Conservation (phyloP, 2,329 filamentous ascomycete species). For the Aureobasidium sp. region DNA sequence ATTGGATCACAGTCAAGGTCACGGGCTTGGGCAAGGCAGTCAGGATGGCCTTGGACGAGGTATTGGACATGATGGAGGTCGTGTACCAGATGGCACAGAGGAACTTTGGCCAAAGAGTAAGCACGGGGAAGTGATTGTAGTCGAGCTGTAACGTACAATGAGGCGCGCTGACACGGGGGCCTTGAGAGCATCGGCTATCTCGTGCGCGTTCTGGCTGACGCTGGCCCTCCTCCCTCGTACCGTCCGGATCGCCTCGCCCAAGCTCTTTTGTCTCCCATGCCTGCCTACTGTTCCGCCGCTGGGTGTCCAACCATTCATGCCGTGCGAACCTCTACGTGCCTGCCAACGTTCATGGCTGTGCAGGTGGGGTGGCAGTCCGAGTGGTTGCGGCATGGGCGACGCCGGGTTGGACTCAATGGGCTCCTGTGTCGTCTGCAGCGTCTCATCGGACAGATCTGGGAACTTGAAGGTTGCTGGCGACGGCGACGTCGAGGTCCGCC, state of each 20-base stretch:
- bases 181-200: slow-evolving; percentile 82
- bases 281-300: slow-evolving; percentile 34
- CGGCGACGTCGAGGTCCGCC: slow-evolving; percentile 15
- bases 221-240: slow-evolving; percentile 76
- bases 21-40: slow-evolving; percentile 85
- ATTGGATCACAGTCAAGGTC: slow-evolving; percentile 87
- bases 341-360: slow-evolving; percentile 51
- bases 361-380: slow-evolving; percentile 25
- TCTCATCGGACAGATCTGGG: slow-evolving; percentile 35
- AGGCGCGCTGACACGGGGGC: slow-evolving; percentile 84
- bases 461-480: slow-evolving; percentile 32
- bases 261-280: slow-evolving; percentile 73
- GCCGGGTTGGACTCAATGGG: slow-evolving; percentile 21
- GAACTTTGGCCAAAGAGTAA: slow-evolving; percentile 44
- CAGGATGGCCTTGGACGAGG: slow-evolving; percentile 93
- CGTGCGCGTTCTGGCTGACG: slow-evolving; percentile 85
- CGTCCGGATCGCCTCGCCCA: slow-evolving; percentile 77
- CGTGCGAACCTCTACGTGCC: slow-evolving; percentile 37
- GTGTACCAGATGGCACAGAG: slow-evolving; percentile 91
- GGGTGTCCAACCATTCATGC: slow-evolving; percentile 3
- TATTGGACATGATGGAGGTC: slow-evolving; percentile 92
- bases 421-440: slow-evolving; percentile 29
- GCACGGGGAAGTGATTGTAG: slow-evolving; percentile 14
- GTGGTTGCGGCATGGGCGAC: slow-evolving; percentile 23
- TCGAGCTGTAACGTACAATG: slow-evolving; percentile 52